Percentiles rank a stretch among this genome's conserved stretches.
Conservation (phyloP, 108 stramenopile genomes). For the Skeletonema menzelii region DNA sequence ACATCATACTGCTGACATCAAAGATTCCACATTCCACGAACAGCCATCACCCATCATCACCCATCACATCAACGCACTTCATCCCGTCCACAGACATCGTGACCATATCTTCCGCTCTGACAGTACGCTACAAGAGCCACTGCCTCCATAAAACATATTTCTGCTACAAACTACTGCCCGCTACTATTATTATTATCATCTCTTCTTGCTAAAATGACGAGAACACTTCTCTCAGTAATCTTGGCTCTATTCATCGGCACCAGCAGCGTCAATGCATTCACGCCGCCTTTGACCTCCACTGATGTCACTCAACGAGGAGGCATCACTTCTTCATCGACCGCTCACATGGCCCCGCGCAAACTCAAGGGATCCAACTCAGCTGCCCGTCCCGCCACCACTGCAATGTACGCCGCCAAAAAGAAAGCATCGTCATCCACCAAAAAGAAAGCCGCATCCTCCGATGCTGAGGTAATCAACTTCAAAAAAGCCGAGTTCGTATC, state of each 20-base stretch:
- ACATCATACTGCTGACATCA: no score
- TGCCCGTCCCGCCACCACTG: neutral
- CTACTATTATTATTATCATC: no score
- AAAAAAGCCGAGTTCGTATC: slow-evolving; percentile 83
- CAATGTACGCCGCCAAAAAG: neutral
- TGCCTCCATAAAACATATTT: no score
- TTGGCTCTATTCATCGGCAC: neutral
- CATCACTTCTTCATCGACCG: neutral
- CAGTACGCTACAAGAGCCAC: neutral
- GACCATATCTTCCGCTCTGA: neutral
- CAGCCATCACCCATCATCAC: no score
- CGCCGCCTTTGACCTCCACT: neutral
- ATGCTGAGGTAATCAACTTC: slow-evolving; percentile 54
- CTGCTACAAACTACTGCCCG: no score
- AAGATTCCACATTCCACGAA: neutral
- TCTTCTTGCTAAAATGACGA: neutral
- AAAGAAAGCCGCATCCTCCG: neutral
- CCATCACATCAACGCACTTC: neutral
- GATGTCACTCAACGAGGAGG: neutral
- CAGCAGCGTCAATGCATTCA: neutral
- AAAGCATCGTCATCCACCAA: neutral
- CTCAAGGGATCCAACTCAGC: neutral
- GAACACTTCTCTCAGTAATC: neutral
- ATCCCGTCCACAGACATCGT: neutral
- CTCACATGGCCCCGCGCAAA: neutral